phyloP scores from a whole-genome alignment of 1,284 basidiomycete species.

The Austroboletus sp. region DNA sequence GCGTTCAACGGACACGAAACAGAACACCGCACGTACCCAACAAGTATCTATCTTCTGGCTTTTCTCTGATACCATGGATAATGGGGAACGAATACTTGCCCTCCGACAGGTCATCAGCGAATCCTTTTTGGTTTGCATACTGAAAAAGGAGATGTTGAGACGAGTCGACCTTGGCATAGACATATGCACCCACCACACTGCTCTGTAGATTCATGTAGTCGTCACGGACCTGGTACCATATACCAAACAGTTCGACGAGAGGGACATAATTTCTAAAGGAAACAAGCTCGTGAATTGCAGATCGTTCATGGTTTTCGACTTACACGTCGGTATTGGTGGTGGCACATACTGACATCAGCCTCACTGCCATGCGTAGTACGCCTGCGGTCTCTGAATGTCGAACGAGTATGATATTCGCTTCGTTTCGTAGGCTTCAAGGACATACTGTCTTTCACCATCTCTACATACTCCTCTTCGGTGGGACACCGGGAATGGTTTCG shows the following conservation, averaged over 20 bases:
- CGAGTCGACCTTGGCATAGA: background rate
- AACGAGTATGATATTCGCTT: background rate
- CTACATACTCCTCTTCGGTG: constrained; percentile 74
- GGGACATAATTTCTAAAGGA: constrained; percentile 75
- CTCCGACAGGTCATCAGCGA: constrained; percentile 89
- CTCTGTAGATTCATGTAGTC: constrained; percentile 95
- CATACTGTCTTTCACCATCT: constrained; percentile 80
- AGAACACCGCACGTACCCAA: constrained; percentile 56
- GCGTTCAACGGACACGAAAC: constrained; percentile 1
- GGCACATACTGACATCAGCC: constrained; percentile 88
- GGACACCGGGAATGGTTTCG: constrained; percentile 73
- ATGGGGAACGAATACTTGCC: constrained; percentile 96
- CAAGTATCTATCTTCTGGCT: constrained; percentile 67
- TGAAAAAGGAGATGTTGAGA: constrained; percentile 27
- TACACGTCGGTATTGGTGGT: constrained; percentile 58
- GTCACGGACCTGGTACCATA: constrained; percentile 93
- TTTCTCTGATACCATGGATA: constrained; percentile 80
- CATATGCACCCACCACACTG: constrained; percentile 47
- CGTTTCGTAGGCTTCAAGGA: constrained; percentile 7
- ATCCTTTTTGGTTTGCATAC: constrained; percentile 89
- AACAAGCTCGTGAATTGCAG: background rate
- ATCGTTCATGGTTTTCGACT: background rate
- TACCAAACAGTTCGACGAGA: constrained; percentile 85
- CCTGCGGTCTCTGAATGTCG: constrained; percentile 80
- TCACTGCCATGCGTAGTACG: constrained; percentile 84